These are phyloP conservation scores for Candida krabiensis DNA, from an alignment of 805 yeast species.

Conservation along the genomic window DNA sequence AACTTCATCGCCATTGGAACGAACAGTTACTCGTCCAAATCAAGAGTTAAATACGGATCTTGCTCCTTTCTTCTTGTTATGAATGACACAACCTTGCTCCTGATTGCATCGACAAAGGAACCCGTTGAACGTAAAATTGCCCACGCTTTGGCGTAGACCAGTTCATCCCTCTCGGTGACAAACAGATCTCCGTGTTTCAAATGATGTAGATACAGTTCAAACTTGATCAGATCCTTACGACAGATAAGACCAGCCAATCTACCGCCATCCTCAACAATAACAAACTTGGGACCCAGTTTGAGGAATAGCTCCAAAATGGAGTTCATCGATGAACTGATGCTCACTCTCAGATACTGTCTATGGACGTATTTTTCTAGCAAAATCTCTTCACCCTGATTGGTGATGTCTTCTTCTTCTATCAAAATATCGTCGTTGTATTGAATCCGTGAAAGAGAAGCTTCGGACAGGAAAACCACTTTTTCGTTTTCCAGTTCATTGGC, in stretches of 20 bases:
- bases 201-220: constrained; percentile 42
- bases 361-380: constrained; percentile 39
- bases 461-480: constrained; percentile 16
- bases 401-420: constrained; percentile 3
- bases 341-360: constrained; percentile 61
- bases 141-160: constrained; percentile 20
- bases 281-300: constrained; percentile 75
- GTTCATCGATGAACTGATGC: constrained; percentile 54
- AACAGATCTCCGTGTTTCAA: constrained; percentile 27
- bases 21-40: constrained; percentile 10
- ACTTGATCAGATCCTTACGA: constrained; percentile 76
- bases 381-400: constrained; percentile 6
- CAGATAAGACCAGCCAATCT: constrained; percentile 73
- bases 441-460: constrained; percentile 6
- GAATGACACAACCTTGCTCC: neutral
- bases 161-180: constrained; percentile 22
- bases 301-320: constrained; percentile 66
- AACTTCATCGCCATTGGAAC: too few relatives aligned
- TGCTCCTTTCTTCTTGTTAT: neutral
- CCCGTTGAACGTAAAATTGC: too few relatives aligned
- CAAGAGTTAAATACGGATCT: constrained; percentile 5
- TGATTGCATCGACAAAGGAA: constrained; percentile 7
- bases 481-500: constrained; percentile 4
- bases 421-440: constrained; percentile 1
- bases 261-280: constrained; percentile 66